phyloP scores from a whole-genome alignment of 2,329 filamentous ascomycete species.

The Lachnellula cervina region DNA sequence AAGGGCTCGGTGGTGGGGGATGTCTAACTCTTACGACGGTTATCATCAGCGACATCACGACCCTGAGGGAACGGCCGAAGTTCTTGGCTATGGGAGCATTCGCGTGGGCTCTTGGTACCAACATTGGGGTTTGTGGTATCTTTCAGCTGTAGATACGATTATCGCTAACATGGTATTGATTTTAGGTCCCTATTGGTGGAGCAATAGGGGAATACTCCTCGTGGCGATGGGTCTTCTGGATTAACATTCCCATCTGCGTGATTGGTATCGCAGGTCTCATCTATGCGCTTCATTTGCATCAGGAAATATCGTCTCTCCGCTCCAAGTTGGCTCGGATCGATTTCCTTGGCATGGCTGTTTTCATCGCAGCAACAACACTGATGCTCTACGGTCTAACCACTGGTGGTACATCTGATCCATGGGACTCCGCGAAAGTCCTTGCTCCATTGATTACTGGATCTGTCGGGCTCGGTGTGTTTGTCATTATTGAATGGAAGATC shows the following conservation, averaged over 20 bases:
- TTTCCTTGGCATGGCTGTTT: constrained; percentile 55
- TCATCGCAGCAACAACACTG: constrained; percentile 38
- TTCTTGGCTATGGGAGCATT: constrained; percentile 33
- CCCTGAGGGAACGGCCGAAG: constrained; percentile 41
- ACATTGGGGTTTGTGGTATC: constrained; percentile 9
- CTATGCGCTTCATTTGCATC: constrained; percentile 9
- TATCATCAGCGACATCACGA: constrained; percentile 46
- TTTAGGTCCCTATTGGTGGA: constrained; percentile 37
- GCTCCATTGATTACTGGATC: constrained; percentile 53
- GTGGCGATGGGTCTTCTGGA: constrained; percentile 17
- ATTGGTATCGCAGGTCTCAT: constrained; percentile 1
- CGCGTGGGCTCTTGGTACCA: constrained; percentile 20
- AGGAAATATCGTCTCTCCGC: constrained; percentile 9
- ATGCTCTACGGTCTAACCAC: constrained; percentile 7
- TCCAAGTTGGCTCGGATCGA: constrained; percentile 47
- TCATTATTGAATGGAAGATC: constrained; percentile 43
- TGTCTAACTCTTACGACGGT: constrained; percentile 42
- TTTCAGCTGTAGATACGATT: not conserved
- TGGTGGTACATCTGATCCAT: constrained; percentile 33
- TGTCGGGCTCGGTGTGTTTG: constrained; percentile 44
- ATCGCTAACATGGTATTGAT: not conserved
- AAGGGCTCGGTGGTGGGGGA: constrained; percentile 44
- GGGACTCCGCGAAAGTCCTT: constrained; percentile 55
- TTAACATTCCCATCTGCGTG: constrained; percentile 18
- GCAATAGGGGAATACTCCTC: constrained; percentile 41